These are phyloP conservation scores for Limnomonas spitsbergensis DNA, from an alignment of 139 green algal genomes.

Conservation along the genomic window DNA sequence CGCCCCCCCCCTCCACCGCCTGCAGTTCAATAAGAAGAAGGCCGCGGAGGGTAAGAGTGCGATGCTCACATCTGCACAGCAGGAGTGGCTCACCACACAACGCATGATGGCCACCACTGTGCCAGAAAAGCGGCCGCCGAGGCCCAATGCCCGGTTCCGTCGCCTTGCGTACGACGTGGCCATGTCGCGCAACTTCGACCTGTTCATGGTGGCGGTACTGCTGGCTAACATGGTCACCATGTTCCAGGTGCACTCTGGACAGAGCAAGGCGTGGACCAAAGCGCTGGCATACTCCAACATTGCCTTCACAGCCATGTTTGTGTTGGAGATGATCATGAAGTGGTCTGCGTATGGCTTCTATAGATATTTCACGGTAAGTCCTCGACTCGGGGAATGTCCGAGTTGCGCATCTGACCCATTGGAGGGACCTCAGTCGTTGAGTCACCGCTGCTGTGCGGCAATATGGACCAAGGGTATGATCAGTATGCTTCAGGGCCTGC, in stretches of 20 bases:
- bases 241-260: constrained; percentile 20
- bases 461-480: too few species aligned
- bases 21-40: constrained; percentile 51
- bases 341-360: constrained; percentile 28
- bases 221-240: constrained; percentile 31
- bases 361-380: constrained; percentile 13
- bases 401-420: too few species aligned
- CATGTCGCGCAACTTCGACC: constrained; percentile 11
- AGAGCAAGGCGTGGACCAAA: constrained; percentile 18
- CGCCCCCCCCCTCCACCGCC: too few species aligned
- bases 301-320: constrained; percentile 57
- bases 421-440: too few species aligned
- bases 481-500: too few species aligned
- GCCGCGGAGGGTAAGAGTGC: constrained; percentile 25
- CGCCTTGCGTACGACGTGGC: neutral
- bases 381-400: too few species aligned
- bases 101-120: constrained; percentile 29
- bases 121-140: neutral
- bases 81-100: constrained; percentile 45
- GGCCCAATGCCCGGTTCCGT: neutral
- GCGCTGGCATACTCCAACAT: constrained; percentile 35
- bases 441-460: too few species aligned
- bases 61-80: constrained; percentile 42
- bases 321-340: constrained; percentile 63
- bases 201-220: constrained; percentile 20